Evolutionary conservation across 2,329 filamentous ascomycete genomes (phyloP), one percentile per base, ranked within the genome.

Genomic region (Beauveria sp.): DNA sequence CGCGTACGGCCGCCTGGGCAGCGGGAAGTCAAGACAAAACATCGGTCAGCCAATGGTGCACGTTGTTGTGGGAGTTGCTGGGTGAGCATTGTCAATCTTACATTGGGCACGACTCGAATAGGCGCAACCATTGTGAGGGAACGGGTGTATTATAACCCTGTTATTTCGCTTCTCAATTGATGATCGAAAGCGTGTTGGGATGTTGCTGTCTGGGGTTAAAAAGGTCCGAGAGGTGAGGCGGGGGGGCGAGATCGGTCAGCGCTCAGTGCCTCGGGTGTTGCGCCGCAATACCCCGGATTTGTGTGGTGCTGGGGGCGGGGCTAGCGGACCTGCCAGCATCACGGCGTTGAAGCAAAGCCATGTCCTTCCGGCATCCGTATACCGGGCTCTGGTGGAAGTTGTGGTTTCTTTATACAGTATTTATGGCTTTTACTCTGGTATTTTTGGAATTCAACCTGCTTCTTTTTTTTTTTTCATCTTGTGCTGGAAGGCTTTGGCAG

Each of bases 1-100:
- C 90, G 66, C 87, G 80, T 52, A 82, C 79, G 34, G 85, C 83
- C 66, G 82, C 80, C 85, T 86, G 64, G 16, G 9, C 34, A 40
- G 42, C 16, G 46, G 30, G 22, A 45, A 16, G 34, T 38, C 34
- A 18, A n/a, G 34, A 9, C 16, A 64, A 9, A 28, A 28, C 28
- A 22, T 16, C n/a, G 57, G 50, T 60, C 26, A 60, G 58, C 49
- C 1, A 38, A 46, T 47, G 24, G 40, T n/a, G 10, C 9, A 24
- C 10, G 50, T 43, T 46, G n/a, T 46, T 34, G 24, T 22, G 20
- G 38, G 26, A 20, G 10, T 26, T 42, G 45, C 3, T 9, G 20
- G 22, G 30, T 38, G 40, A 38, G 50, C 34, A n/a, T 6, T n/a
- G 54, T 20, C n/a, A 53, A 60, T n/a, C 71, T 63, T 68, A 75